Evolutionary conservation across 345 rosid genomes (phyloP).

Genomic region (Syzygium jambos): DNA sequence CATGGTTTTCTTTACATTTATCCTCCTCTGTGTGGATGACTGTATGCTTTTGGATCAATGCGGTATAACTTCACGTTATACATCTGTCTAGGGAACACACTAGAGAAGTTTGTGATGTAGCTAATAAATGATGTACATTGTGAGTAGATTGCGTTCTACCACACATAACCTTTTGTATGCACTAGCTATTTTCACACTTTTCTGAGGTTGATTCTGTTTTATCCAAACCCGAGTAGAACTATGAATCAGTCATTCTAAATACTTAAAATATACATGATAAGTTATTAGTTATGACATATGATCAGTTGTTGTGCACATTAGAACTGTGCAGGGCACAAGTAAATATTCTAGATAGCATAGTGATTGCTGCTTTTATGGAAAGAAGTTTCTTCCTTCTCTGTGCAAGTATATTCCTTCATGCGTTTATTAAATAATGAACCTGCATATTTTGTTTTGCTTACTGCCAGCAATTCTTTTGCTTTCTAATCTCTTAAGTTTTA

Average conservation of each 20-base stretch:
- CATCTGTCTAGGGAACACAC: fast-evolving
- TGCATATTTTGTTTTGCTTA: no score
- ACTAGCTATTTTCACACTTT: not conserved
- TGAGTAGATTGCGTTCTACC: not conserved
- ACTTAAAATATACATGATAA: no score
- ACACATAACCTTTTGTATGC: no score
- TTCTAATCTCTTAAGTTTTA: not conserved
- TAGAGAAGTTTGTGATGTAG: slow-evolving; percentile 16
- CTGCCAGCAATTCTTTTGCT: not conserved
- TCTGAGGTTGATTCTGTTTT: no score
- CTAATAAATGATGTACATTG: slow-evolving; percentile 53
- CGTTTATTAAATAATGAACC: no score
- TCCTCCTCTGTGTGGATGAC: not conserved
- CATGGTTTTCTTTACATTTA: not conserved
- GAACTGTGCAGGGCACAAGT: not conserved
- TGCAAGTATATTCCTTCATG: no score
- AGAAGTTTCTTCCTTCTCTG: not conserved
- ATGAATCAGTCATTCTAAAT: not conserved
- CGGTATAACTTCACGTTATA: not conserved
- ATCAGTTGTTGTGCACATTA: not conserved
- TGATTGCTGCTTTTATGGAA: not conserved
- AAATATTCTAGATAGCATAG: not conserved
- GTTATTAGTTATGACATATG: not conserved
- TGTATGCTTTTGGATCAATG: not conserved
- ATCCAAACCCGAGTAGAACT: not conserved